Base-by-base conservation (phyloP, 495 filamentous ascomycete species). In the Xylaria telfairii region DNA sequence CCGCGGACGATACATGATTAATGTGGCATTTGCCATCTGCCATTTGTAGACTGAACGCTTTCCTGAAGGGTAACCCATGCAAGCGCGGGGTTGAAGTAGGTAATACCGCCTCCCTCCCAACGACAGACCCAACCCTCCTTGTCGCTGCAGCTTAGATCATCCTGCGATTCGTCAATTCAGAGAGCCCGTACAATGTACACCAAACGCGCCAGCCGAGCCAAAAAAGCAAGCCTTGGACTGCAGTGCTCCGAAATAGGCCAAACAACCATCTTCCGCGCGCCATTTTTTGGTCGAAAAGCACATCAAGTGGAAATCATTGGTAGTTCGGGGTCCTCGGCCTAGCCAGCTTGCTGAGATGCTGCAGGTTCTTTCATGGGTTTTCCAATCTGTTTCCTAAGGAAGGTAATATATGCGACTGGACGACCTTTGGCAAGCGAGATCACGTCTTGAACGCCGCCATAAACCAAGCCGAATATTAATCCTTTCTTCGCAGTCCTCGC, bases 401-500 rank as follows among this genome's bases (percentile, higher is more conserved):
- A 92, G 21, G 94, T 89, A 68, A 96, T 79, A 76, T 95, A 96
- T 8, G 87, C 85, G 44, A 92, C 86, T 62, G 84, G 86, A 66
- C 92, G 88, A 42, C 94, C 94, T 76, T 88, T 90, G 32, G 85
- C 74, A 26, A 87, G 81, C 57, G 84, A 85, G 32, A 94, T 66
- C 42, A 82, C 83, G 80, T 97, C 96, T 80, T 99, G 95, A 54
- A 89, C 73, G 41, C 97, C 82, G 46, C 96, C 96, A 82, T 92
- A 97, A 28, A 80, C 85, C 3, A 97, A 71, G n/a, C 95, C 94
- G 56, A 91, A 85, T 67, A 90, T 86, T 59, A 97, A 80, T 3
- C 93, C 95, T 62, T 90, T 87, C 80, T 91, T 96, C 56, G 93
- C 91, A 47, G 93, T 94, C 71, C 94, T 89, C 49, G 94, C 94